Evolutionary conservation across 2,329 filamentous ascomycete genomes (phyloP).

Genomic region (Lecanicillium sp.): DNA sequence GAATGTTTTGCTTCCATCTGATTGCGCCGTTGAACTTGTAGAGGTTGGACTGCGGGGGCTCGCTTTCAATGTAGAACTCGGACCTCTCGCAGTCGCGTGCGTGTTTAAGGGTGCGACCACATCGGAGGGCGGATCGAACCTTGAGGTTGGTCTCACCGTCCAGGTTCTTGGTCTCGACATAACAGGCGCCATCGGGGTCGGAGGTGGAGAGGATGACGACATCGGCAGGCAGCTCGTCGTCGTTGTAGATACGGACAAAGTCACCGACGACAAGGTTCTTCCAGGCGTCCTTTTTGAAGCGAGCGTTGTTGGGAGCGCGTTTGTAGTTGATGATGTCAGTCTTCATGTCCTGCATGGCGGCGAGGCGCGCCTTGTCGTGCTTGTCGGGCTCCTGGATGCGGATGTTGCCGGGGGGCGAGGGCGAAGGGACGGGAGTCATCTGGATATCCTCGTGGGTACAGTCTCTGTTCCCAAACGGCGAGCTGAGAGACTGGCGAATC

Average conservation of each 20-base stretch:
- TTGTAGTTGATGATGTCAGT: conserved; percentile 66
- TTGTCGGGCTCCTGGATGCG: conserved; percentile 35
- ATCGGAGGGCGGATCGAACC: conserved; percentile 84
- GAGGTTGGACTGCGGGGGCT: conserved; percentile 84
- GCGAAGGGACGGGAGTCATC: conserved; percentile 92
- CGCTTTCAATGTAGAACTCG: conserved; percentile 84
- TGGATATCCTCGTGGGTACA: conserved; percentile 69
- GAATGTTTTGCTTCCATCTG: conserved; percentile 72
- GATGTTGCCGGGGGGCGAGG: conserved; percentile 45
- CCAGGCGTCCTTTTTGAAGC: conserved; percentile 91
- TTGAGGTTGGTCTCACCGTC: conserved; percentile 98
- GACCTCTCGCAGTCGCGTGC: conserved; percentile 87
- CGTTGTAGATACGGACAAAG: conserved; percentile 92
- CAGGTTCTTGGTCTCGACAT: conserved; percentile 96
- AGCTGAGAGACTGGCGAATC: conserved; percentile 34
- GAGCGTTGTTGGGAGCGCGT: conserved; percentile 59
- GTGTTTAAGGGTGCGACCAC: conserved; percentile 75
- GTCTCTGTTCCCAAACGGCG: conserved; percentile 48
- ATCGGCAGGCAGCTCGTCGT: conserved; percentile 92
- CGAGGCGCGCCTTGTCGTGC: conserved; percentile 27
- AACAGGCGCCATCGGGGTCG: conserved; percentile 89
- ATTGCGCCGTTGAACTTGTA: conserved; percentile 92
- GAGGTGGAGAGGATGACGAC: conserved; percentile 89
- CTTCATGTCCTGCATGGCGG: conserved; percentile 40
- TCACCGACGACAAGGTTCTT: conserved; percentile 94